Evolutionary conservation across 2,329 filamentous ascomycete genomes (phyloP).

Genomic region (Ophiostoma novo-ulmi): DNA sequence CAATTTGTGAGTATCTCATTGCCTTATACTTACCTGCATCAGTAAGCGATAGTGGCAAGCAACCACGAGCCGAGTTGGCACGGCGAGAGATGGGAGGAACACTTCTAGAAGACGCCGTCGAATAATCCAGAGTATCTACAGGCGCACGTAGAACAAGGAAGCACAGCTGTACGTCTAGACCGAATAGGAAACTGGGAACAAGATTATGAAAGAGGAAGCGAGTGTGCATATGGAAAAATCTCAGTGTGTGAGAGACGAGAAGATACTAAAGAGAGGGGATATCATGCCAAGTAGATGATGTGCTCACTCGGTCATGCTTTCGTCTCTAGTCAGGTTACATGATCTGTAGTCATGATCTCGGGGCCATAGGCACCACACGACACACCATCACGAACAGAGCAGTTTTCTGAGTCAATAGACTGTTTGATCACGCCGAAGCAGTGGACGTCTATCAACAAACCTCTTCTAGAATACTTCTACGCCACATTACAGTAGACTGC

Average conservation of each 20-base stretch:
- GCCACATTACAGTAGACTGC: not conserved
- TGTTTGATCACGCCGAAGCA: not conserved
- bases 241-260: not conserved
- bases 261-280: not conserved
- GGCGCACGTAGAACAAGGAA: not conserved
- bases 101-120: not conserved
- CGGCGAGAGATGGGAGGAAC: not conserved
- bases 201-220: not conserved
- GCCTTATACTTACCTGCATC: too few species aligned
- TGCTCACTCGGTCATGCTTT: not conserved
- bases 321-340: not conserved
- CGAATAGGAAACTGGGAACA: not conserved
- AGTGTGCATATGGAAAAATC: not conserved
- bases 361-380: not conserved
- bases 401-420: too few species aligned
- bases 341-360: not conserved
- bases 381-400: not conserved
- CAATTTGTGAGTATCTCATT: not conserved
- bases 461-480: conserved; percentile 3
- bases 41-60: not conserved
- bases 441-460: not conserved
- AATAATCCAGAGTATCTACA: not conserved
- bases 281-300: not conserved
- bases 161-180: not conserved
- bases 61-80: not conserved